Conservation (phyloP, 192 early-diverging fungal genomes). For the Podila horticola region DNA sequence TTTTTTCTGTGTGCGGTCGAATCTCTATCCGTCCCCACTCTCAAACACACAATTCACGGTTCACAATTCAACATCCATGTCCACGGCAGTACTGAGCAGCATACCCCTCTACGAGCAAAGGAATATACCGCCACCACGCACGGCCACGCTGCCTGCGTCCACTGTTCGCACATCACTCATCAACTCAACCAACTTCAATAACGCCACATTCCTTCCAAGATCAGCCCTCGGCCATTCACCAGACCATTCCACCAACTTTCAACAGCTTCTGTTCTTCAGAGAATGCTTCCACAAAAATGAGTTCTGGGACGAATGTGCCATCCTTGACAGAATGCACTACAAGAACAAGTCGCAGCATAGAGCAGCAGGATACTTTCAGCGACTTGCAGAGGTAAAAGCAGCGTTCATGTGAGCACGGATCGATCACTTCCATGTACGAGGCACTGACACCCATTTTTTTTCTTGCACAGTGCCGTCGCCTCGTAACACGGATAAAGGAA, state of each 20-base stretch:
- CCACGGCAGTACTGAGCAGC: constrained; percentile 2
- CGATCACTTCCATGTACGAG: too few relatives aligned
- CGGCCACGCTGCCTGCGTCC: constrained; percentile 7
- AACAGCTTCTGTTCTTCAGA: constrained; percentile 26
- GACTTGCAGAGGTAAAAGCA: constrained; percentile 49
- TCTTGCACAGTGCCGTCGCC: constrained; percentile 27
- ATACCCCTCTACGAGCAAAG: constrained; percentile 25
- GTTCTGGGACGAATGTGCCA: constrained; percentile 54
- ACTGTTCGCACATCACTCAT: not conserved
- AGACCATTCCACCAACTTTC: constrained; percentile 20
- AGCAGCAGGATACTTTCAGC: constrained; percentile 49
- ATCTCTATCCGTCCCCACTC: not conserved
- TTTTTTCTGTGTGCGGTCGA: constrained; percentile 1
- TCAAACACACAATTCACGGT: not conserved
- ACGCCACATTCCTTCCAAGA: constrained; percentile 26
- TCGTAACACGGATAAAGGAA: constrained; percentile 28
- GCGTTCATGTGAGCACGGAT: not conserved
- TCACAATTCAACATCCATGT: not conserved
- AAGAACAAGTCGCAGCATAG: constrained; percentile 62
- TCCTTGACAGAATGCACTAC: constrained; percentile 57
- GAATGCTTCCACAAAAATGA: constrained; percentile 49
- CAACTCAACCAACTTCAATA: not conserved
- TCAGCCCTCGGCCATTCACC: constrained; percentile 12
- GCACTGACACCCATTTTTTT: not conserved
- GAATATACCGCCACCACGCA: constrained; percentile 6